These are phyloP conservation scores for Paramecium sonneborni DNA, from an alignment of 73 alveolate genomes.

Conservation along the genomic window DNA sequence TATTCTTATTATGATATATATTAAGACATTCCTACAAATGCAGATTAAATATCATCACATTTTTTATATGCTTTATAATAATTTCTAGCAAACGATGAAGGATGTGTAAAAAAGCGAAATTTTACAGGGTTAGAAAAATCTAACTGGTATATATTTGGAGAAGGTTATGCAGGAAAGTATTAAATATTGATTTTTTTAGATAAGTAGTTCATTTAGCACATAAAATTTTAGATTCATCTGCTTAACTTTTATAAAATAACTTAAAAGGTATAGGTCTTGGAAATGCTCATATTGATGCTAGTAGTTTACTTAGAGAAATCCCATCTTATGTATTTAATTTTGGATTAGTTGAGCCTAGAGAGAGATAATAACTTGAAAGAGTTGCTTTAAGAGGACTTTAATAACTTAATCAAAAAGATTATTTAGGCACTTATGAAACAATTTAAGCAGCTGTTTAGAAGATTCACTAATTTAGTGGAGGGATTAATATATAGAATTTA, in stretches of 20 bases:
- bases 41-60: slow-evolving; percentile 10
- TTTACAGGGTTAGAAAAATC: not conserved
- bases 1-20: not conserved
- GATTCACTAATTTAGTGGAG: not conserved
- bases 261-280: slow-evolving; percentile 56
- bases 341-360: slow-evolving; percentile 25
- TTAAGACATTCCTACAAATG: slow-evolving; percentile 51
- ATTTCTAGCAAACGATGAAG: not conserved
- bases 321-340: slow-evolving; percentile 35
- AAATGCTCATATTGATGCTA: slow-evolving; percentile 56
- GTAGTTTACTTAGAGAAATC: not conserved
- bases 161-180: slow-evolving; percentile 64
- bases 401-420: not conserved
- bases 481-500: not conserved
- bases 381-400: not conserved
- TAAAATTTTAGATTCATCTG: not conserved
- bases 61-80: slow-evolving; percentile 32
- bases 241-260: not conserved
- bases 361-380: not conserved
- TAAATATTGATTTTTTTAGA: not conserved
- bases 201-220: not conserved
- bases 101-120: slow-evolving; percentile 27
- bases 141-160: slow-evolving; percentile 63
- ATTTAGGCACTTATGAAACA: not conserved
- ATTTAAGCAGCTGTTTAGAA: not conserved